Conservation (phyloP, 352 stramenopile genomes). For the Phytophthora podocarpi region DNA sequence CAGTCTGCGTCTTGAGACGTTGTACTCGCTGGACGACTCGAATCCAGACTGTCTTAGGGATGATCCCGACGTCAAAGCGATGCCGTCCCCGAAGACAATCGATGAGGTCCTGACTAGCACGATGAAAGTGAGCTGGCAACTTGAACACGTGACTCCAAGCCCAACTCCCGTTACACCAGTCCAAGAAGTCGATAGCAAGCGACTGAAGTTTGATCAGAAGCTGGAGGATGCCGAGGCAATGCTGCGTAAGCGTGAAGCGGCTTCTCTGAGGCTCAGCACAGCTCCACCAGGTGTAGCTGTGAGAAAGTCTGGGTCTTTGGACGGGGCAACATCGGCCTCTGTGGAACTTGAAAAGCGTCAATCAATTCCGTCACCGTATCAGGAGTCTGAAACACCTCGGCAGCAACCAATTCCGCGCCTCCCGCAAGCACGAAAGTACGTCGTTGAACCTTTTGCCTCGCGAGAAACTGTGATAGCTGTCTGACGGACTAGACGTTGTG, state of each 20-base stretch:
- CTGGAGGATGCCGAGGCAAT: constrained; percentile 63
- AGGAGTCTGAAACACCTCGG: constrained; percentile 33
- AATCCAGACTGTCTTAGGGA: background rate
- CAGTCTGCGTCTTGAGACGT: constrained; percentile 55
- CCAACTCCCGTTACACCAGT: constrained; percentile 20
- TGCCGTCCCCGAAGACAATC: constrained; percentile 44
- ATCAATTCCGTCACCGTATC: constrained; percentile 25
- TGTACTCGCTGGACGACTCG: constrained; percentile 36
- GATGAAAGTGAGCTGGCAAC: constrained; percentile 59
- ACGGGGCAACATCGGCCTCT: background rate
- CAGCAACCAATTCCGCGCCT: constrained; percentile 57
- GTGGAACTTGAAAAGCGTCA: background rate
- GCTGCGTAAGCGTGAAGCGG: constrained; percentile 48
- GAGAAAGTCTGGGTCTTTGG: background rate
- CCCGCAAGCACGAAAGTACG: constrained; percentile 67
- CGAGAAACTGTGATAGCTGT: background rate
- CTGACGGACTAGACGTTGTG: background rate
- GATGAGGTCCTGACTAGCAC: constrained; percentile 37
- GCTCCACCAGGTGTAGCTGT: background rate
- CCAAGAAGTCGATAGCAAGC: constrained; percentile 34
- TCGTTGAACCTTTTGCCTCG: background rate
- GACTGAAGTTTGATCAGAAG: constrained; percentile 56
- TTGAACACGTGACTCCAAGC: constrained; percentile 48
- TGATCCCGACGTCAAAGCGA: background rate
- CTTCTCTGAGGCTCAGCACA: constrained; percentile 12